Percentiles rank a stretch among this genome's conserved stretches.
Conservation (phyloP, 345 rosid genomes). For the Eutrema yunnanense region DNA sequence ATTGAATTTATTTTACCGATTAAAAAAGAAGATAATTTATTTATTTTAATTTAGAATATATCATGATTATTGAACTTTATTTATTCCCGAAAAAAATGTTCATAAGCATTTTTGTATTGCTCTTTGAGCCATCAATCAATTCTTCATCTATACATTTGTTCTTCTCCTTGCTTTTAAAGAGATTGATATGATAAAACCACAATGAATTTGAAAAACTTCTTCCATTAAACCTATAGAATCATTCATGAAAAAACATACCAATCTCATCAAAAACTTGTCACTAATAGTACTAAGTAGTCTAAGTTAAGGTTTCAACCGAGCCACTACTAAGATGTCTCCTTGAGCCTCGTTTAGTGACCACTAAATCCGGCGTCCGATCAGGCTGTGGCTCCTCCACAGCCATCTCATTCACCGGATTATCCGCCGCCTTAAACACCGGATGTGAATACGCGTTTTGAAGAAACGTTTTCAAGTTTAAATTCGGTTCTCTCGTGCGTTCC, state of each 20-base stretch:
- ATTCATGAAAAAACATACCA: neutral
- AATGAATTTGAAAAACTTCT: neutral
- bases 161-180: neutral
- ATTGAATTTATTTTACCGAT: too few relatives aligned
- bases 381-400: constrained; percentile 32
- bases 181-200: neutral
- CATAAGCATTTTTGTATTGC: neutral
- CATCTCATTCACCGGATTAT: constrained; percentile 26
- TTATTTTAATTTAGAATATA: too few relatives aligned
- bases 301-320: constrained; percentile 25
- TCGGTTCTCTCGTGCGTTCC: constrained; percentile 74
- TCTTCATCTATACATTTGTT: neutral
- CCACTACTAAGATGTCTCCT: constrained; percentile 31
- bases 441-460: constrained; percentile 63
- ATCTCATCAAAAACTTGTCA: neutral
- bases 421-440: constrained; percentile 65
- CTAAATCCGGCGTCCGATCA: constrained; percentile 42
- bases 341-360: constrained; percentile 67
- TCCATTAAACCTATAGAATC: neutral
- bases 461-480: constrained; percentile 70
- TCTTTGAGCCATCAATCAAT: neutral
- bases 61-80: neutral
- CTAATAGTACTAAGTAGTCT: neutral
- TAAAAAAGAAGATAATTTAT: too few relatives aligned
- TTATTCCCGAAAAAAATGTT: neutral